phyloP scores from a whole-genome alignment of 306 rosid genomes.

The Gastrolobium bilobum region DNA sequence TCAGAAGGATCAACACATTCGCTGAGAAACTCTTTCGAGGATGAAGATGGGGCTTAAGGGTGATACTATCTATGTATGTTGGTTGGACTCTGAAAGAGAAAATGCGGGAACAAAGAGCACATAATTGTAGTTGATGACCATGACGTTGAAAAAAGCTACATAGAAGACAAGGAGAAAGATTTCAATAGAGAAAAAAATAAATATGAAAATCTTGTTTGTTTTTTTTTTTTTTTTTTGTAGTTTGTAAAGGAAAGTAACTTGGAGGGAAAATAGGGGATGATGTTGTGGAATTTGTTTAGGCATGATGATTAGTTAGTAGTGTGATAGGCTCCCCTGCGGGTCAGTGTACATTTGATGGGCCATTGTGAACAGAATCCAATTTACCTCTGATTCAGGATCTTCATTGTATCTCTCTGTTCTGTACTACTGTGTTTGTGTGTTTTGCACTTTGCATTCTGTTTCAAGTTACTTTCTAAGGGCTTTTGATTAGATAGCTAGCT shows the following conservation, averaged over 20 bases:
- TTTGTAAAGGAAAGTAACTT: constrained; percentile 45
- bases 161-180: constrained; percentile 13
- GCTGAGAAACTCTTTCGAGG: constrained; percentile 61
- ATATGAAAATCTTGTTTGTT: background rate
- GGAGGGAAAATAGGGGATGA: constrained; percentile 5
- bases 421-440: background rate
- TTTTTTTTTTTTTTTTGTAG: background rate
- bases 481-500: constrained; percentile 40
- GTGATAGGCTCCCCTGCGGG: constrained; percentile 48
- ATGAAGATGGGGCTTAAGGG: constrained; percentile 16
- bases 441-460: constrained; percentile 46
- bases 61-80: background rate
- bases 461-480: constrained; percentile 38
- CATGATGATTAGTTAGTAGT: constrained; percentile 55
- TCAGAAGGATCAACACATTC: constrained; percentile 55
- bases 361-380: constrained; percentile 63
- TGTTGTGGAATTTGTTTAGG: constrained; percentile 13
- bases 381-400: constrained; percentile 45
- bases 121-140: background rate
- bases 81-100: constrained; percentile 29
- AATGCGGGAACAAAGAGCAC: background rate
- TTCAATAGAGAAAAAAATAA: constrained; percentile 18
- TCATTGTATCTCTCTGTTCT: constrained; percentile 40
- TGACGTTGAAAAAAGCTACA: constrained; percentile 11
- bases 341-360: constrained; percentile 65